Percentiles rank a stretch among this genome's conserved stretches.
These are phyloP conservation scores for Lachnellula subtilissima DNA, from an alignment of 2,329 filamentous ascomycete species.

Conservation along the genomic window DNA sequence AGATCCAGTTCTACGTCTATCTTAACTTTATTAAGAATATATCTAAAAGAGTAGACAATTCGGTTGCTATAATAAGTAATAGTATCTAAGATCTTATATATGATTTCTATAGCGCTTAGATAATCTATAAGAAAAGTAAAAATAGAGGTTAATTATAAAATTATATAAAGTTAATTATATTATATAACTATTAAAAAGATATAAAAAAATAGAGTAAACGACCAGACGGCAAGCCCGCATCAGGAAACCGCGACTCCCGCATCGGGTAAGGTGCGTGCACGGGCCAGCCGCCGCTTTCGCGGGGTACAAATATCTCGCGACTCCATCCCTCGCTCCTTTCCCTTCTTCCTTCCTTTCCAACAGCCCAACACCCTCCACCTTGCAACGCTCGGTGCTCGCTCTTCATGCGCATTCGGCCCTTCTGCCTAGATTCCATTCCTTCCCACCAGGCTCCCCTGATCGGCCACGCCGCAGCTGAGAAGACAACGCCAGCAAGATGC, in stretches of 20 bases:
- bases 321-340: conserved; percentile 10
- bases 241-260: conserved; percentile 11
- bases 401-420: conserved; percentile 19
- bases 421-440: conserved; percentile 12
- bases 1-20: too few relatives aligned
- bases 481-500: conserved; percentile 13
- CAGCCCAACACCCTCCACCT: conserved; percentile 2
- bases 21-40: too few relatives aligned
- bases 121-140: too few relatives aligned
- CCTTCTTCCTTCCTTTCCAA: conserved; percentile 10
- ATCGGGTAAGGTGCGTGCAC: conserved; percentile 14
- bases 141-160: too few relatives aligned
- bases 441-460: conserved; percentile 13
- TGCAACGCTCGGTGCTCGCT: conserved; percentile 4
- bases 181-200: too few relatives aligned
- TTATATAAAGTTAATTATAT: too few relatives aligned
- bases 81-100: too few relatives aligned
- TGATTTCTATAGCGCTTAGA: too few relatives aligned
- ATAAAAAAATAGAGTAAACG: conserved; percentile 5
- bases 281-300: conserved; percentile 14
- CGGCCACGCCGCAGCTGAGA: conserved; percentile 17
- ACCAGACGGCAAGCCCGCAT: conserved; percentile 13
- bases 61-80: too few relatives aligned
- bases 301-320: conserved; percentile 11
- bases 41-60: too few relatives aligned